A percentile compares a stretch with the other conserved stretches of the same genome.
Conservation (phyloP, 2,329 filamentous ascomycete species). For the Albifimbria verrucaria region DNA sequence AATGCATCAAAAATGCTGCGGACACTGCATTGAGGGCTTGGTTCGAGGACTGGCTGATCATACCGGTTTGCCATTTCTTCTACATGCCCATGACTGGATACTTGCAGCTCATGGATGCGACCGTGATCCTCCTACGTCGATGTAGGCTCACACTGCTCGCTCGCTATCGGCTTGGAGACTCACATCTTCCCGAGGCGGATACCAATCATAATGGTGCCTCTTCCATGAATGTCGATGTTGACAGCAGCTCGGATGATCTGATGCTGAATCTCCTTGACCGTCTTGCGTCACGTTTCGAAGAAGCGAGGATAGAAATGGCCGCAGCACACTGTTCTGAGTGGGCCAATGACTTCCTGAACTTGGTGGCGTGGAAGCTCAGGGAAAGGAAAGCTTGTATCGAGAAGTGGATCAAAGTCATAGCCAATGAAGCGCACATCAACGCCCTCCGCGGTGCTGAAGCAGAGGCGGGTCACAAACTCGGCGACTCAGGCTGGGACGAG, state of each 20-base stretch:
- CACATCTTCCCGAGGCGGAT: conserved; percentile 1
- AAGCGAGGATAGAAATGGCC: conserved; percentile 10
- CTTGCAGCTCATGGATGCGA: conserved; percentile 7
- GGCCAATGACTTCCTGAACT: conserved; percentile 8
- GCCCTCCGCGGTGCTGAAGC: background rate
- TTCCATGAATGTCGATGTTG: background rate
- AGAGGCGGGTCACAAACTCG: background rate
- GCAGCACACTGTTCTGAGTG: conserved; percentile 10
- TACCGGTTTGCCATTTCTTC: conserved; percentile 5
- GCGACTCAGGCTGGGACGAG: background rate
- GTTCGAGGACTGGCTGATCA: conserved; percentile 12
- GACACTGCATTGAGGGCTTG: conserved; percentile 9
- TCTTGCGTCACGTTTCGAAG: conserved; percentile 9
- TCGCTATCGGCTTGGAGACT: conserved; percentile 6
- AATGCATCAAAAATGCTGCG: conserved; percentile 5
- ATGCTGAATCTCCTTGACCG: conserved; percentile 10
- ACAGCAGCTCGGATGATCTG: conserved; percentile 7
- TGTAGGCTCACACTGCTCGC: conserved; percentile 6
- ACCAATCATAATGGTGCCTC: background rate
- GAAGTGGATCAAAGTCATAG: conserved; percentile 7
- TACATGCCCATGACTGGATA: conserved; percentile 10
- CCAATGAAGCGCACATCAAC: conserved; percentile 5
- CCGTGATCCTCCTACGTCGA: conserved; percentile 8
- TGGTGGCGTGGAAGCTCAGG: conserved; percentile 10
- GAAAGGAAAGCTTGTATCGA: conserved; percentile 9